These are phyloP conservation scores for Rubia peregrina DNA, from an alignment of 305 asterid genomes.

Conservation along the genomic window DNA sequence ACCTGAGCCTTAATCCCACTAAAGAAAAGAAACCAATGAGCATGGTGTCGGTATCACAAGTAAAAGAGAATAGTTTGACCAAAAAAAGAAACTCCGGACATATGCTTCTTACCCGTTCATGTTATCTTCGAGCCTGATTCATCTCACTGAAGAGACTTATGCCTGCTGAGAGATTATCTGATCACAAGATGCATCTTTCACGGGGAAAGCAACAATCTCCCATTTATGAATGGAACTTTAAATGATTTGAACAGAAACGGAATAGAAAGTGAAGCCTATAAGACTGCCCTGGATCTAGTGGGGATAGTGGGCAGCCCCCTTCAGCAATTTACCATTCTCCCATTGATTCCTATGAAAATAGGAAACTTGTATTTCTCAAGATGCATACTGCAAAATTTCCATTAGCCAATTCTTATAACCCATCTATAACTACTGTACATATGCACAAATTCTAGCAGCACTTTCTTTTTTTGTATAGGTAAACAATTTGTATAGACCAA, in stretches of 20 bases:
- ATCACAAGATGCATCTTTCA: too few relatives aligned
- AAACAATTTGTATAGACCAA: slow-evolving; percentile 7
- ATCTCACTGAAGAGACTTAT: neutral
- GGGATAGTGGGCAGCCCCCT: too few relatives aligned
- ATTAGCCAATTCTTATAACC: neutral
- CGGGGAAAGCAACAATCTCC: too few relatives aligned
- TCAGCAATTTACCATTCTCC: too few relatives aligned
- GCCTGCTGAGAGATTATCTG: slow-evolving; percentile 1
- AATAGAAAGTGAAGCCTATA: too few relatives aligned
- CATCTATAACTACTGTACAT: neutral
- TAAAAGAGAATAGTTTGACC: neutral
- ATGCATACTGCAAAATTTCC: neutral
- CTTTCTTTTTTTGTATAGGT: neutral
- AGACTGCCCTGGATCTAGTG: too few relatives aligned
- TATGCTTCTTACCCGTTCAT: slow-evolving; percentile 1
- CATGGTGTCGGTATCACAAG: neutral
- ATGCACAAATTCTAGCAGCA: slow-evolving; percentile 11
- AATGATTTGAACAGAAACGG: too few relatives aligned
- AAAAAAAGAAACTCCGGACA: neutral
- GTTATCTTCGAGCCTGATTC: neutral
- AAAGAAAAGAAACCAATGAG: neutral
- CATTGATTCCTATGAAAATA: too few relatives aligned
- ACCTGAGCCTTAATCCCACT: neutral
- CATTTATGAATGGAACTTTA: too few relatives aligned
- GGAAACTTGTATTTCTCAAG: too few relatives aligned